Conservation (phyloP, 805 yeast species). For the Cyberlindnera lachancei region DNA sequence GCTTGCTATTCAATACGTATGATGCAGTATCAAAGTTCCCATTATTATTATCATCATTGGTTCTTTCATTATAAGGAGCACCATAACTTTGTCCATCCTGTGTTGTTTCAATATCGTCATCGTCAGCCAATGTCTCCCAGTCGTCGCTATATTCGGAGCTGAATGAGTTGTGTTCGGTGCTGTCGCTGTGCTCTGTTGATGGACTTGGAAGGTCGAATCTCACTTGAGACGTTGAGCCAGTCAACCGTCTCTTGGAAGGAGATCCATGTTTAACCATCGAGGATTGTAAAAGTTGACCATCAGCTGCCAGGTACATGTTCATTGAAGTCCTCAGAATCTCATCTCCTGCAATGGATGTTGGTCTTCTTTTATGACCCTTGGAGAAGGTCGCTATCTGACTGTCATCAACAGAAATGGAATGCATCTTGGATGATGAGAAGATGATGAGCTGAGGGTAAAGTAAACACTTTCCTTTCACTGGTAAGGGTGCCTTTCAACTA, state of each 20-base stretch:
- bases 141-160: conserved; percentile 4
- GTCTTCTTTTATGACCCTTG: conserved; percentile 18
- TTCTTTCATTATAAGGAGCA: too few relatives aligned
- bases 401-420: too few relatives aligned
- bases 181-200: conserved; percentile 1
- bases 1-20: too few relatives aligned
- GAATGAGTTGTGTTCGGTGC: conserved; percentile 10
- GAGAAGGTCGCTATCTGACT: not conserved
- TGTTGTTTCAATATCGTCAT: conserved; percentile 4
- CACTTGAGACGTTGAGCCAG: conserved; percentile 23
- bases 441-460: too few relatives aligned
- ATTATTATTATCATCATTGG: not conserved
- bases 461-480: too few relatives aligned
- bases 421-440: too few relatives aligned
- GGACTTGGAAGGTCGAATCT: conserved; percentile 20
- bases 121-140: conserved; percentile 11
- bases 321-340: conserved; percentile 7
- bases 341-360: conserved; percentile 22
- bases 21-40: not conserved
- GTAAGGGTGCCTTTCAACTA: too few relatives aligned
- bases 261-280: conserved; percentile 23
- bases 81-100: conserved; percentile 7
- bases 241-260: conserved; percentile 19
- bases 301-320: conserved; percentile 19
- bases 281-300: conserved; percentile 22